These are phyloP conservation scores for Kockiozyma suomiensis DNA, from an alignment of 805 yeast species.

Conservation along the genomic window DNA sequence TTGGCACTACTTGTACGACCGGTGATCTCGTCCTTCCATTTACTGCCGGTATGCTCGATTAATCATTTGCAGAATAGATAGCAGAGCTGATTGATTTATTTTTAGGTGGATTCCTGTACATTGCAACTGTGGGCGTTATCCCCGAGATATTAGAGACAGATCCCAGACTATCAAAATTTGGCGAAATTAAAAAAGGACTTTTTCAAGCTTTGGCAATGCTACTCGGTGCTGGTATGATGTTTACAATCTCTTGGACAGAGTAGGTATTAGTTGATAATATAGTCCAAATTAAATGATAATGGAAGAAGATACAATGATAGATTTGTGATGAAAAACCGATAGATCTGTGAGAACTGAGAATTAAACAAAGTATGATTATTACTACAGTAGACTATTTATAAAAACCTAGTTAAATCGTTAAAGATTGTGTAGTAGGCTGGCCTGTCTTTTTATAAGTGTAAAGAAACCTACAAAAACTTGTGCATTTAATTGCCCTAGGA, in stretches of 20 bases:
- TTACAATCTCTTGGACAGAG: conserved; percentile 53
- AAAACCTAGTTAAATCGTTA: no score
- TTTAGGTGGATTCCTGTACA: conserved; percentile 60
- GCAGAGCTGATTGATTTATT: neutral
- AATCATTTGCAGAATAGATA: neutral
- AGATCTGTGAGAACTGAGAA: neutral
- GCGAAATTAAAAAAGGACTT: conserved; percentile 48
- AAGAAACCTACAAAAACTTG: no score
- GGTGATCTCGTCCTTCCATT: conserved; percentile 65
- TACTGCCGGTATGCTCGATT: conserved; percentile 57
- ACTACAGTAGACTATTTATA: no score
- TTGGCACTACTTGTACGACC: conserved; percentile 55
- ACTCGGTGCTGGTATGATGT: conserved; percentile 63
- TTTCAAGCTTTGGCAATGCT: conserved; percentile 54
- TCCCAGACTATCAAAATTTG: conserved; percentile 41
- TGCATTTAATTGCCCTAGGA: no score
- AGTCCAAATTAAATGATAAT: no score
- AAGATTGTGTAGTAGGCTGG: no score
- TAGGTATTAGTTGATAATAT: no score
- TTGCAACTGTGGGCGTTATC: conserved; percentile 73
- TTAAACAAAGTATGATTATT: no score
- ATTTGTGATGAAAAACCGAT: neutral
- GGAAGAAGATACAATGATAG: no score
- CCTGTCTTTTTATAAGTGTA: no score
- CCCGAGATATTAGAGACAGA: conserved; percentile 64